Percentiles rank a stretch among this genome's conserved stretches.
These are phyloP conservation scores for Daldinia sp. DNA, from an alignment of 2,329 filamentous ascomycete genomes.

Conservation along the genomic window DNA sequence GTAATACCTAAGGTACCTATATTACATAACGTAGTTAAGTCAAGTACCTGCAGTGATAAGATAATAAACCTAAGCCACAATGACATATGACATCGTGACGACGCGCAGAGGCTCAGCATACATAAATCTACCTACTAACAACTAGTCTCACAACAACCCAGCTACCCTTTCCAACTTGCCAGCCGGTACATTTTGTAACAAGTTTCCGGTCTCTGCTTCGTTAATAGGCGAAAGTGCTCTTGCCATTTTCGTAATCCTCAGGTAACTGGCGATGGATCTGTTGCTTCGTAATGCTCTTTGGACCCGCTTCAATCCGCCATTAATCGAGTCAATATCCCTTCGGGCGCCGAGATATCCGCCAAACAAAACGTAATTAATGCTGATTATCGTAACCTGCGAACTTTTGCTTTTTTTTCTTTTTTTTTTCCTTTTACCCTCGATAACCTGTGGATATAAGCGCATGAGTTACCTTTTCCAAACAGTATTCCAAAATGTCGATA, in stretches of 20 bases:
- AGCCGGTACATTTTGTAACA: neutral
- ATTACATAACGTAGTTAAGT: no score
- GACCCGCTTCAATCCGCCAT: constrained; percentile 22
- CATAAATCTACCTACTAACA: neutral
- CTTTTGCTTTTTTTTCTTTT: neutral
- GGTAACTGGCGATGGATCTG: constrained; percentile 18
- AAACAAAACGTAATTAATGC: neutral
- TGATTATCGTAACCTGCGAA: neutral
- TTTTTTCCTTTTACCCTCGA: no score
- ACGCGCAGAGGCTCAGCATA: constrained; percentile 37
- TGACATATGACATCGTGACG: constrained; percentile 37
- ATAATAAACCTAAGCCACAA: constrained; percentile 32
- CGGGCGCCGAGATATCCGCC: constrained; percentile 13
- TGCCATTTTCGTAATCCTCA: neutral
- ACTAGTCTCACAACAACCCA: neutral
- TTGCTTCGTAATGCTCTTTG: constrained; percentile 16
- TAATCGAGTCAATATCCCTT: constrained; percentile 13
- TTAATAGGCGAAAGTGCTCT: neutral
- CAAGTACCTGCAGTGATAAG: no score
- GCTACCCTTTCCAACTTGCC: neutral
- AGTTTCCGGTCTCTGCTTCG: constrained; percentile 2
- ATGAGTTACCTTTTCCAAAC: neutral
- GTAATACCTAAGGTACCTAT: no score
- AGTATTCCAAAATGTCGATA: constrained; percentile 64
- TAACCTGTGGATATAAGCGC: neutral